phyloP scores from a whole-genome alignment of 1,284 basidiomycete species.

The Hymenochaete sp. region DNA sequence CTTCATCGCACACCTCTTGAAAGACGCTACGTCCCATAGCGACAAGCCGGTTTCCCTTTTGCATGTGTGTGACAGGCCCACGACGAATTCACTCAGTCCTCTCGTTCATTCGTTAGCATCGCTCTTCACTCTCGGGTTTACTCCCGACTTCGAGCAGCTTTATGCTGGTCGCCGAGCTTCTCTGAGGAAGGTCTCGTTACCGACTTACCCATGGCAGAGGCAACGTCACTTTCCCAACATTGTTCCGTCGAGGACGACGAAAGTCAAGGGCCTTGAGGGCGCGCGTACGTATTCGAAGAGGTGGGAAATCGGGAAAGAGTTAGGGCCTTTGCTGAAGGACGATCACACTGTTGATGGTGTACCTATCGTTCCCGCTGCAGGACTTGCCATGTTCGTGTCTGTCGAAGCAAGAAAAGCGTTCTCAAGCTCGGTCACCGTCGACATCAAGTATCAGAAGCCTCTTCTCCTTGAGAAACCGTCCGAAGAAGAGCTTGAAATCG shows the following conservation, averaged over 20 bases:
- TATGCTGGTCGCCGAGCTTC: constrained; percentile 21
- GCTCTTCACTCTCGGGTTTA: constrained; percentile 26
- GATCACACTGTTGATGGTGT: constrained; percentile 29
- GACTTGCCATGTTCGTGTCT: constrained; percentile 28
- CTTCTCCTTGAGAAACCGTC: constrained; percentile 4
- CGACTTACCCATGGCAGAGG: constrained; percentile 32
- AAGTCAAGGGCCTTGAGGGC: neutral
- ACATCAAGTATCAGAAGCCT: constrained; percentile 10
- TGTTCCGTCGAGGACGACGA: constrained; percentile 21
- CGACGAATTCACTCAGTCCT: constrained; percentile 27
- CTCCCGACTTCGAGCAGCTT: constrained; percentile 24
- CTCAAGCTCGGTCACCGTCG: neutral
- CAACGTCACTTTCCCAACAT: constrained; percentile 28
- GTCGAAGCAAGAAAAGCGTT: constrained; percentile 12
- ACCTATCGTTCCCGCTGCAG: constrained; percentile 29
- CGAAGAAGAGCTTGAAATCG: constrained; percentile 7
- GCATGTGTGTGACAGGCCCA: constrained; percentile 24
- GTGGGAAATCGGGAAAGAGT: constrained; percentile 14
- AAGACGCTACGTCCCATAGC: constrained; percentile 21
- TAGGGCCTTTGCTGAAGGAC: constrained; percentile 17
- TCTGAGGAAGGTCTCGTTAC: constrained; percentile 24
- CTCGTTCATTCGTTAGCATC: constrained; percentile 25
- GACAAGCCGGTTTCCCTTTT: constrained; percentile 23
- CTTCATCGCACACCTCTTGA: constrained; percentile 27
- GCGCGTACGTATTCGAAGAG: constrained; percentile 1